Evolutionary conservation across 2,329 filamentous ascomycete species (phyloP).

Genomic region (Botryosphaeria dothidea): DNA sequence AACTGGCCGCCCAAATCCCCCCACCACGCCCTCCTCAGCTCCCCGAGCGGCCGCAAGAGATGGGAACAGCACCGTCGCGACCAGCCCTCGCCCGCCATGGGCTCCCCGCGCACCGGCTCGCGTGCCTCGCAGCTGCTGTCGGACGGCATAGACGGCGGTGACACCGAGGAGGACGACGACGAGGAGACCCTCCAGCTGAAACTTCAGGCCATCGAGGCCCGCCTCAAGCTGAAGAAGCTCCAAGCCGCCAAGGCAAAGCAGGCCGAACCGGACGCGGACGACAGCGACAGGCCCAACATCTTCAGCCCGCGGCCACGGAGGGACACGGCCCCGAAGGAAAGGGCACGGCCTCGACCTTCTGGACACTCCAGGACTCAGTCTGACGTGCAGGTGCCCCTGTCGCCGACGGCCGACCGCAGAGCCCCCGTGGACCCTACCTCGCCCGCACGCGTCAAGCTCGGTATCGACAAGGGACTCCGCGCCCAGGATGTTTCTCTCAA

Average conservation of each 20-base stretch:
- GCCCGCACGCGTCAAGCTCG: constrained; percentile 76
- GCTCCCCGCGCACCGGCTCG: constrained; percentile 2
- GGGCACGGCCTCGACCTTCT: constrained; percentile 10
- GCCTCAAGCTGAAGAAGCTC: constrained; percentile 82
- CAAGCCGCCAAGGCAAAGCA: constrained; percentile 62
- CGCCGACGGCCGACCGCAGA: constrained; percentile 58
- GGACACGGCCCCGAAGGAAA: constrained; percentile 24
- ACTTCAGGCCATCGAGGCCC: constrained; percentile 84
- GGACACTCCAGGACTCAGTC: background rate
- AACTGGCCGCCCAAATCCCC: constrained; percentile 65
- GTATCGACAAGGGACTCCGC: constrained; percentile 84
- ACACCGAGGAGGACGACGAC: constrained; percentile 70
- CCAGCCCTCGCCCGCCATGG: constrained; percentile 56
- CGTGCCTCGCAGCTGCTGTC: constrained; percentile 11
- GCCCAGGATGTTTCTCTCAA: constrained; percentile 84
- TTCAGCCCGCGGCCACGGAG: constrained; percentile 32
- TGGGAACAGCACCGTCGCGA: constrained; percentile 59
- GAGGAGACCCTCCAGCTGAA: constrained; percentile 88
- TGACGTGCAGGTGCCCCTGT: constrained; percentile 73
- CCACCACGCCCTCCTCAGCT: constrained; percentile 62
- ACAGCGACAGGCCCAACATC: constrained; percentile 28
- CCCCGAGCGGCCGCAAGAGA: constrained; percentile 77
- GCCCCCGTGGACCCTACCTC: constrained; percentile 63
- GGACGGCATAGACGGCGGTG: constrained; percentile 48
- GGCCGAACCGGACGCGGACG: constrained; percentile 28